Evolutionary conservation across 768 basidiomycete species (phyloP).

Genomic region (Mycena galericulata): DNA sequence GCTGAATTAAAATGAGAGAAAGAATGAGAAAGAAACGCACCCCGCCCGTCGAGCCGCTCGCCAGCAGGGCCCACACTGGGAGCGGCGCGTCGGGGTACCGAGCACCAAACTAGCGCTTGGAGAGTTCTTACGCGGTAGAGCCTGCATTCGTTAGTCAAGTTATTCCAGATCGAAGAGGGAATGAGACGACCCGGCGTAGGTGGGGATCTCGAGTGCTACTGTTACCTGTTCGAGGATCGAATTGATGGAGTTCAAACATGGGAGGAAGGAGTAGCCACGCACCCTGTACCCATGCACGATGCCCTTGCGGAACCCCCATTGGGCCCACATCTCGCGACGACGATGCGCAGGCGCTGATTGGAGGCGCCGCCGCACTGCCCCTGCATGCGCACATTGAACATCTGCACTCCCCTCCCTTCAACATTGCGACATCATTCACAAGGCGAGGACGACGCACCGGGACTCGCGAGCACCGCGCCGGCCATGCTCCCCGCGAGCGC

Average conservation of each 20-base stretch:
- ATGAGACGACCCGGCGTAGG: conserved; percentile 83
- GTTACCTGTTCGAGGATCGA: no score
- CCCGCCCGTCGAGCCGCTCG: conserved; percentile 86
- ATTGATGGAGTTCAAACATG: no score
- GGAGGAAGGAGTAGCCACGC: background rate
- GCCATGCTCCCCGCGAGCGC: conserved; percentile 93
- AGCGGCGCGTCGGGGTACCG: conserved; percentile 65
- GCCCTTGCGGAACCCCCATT: conserved; percentile 89
- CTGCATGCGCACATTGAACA: conserved; percentile 99
- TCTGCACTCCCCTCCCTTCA: conserved; percentile 72
- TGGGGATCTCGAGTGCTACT: conserved; percentile 96
- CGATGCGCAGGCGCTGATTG: conserved; percentile 80
- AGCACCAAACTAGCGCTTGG: conserved; percentile 80
- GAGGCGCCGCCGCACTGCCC: conserved; percentile 88
- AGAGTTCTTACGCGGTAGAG: conserved; percentile 92
- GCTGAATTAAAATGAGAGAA: background rate
- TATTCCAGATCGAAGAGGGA: background rate
- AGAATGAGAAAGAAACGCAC: conserved; percentile 55
- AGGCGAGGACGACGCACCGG: conserved; percentile 61
- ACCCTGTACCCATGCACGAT: conserved; percentile 99
- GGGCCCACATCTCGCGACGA: conserved; percentile 87
- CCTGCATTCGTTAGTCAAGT: conserved; percentile 47
- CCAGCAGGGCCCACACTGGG: conserved; percentile 88
- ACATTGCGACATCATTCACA: background rate
- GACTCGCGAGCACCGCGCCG: conserved; percentile 91